A percentile compares a stretch with the other conserved stretches of the same genome.
Evolutionary conservation across 345 rosid genomes (phyloP).

Genomic region (Alliaria petiolata): DNA sequence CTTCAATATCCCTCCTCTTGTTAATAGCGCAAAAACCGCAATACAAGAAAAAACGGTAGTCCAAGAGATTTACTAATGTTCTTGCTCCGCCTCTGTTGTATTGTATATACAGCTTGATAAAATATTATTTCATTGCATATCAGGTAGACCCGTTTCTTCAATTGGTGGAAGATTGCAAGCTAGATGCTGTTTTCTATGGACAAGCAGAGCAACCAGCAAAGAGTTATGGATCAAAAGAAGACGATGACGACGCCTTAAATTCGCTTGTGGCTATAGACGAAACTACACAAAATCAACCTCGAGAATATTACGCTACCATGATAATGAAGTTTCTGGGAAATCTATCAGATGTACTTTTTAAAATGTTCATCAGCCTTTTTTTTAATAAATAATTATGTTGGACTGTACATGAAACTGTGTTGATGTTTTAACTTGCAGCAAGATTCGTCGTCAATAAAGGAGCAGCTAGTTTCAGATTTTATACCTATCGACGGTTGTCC

Average conservation of each 20-base stretch:
- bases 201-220: conserved; percentile 23
- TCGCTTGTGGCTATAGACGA: conserved; percentile 49
- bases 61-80: not conserved
- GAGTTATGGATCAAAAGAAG: conserved; percentile 60
- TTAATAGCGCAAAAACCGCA: conserved; percentile 48
- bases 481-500: conserved; percentile 62
- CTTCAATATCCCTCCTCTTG: conserved; percentile 51
- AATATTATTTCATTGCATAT: not conserved
- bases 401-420: conserved; percentile 7
- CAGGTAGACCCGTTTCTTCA: conserved; percentile 63
- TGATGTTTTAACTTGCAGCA: conserved; percentile 33
- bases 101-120: not conserved
- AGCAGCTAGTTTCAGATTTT: conserved; percentile 53
- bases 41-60: conserved; percentile 50
- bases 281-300: conserved; percentile 44
- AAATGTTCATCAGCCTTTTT: too few species aligned
- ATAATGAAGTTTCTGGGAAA: conserved; percentile 50
- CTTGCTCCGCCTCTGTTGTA: not conserved
- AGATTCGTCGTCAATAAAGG: conserved; percentile 37
- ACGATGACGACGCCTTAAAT: conserved; percentile 44
- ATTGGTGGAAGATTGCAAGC: conserved; percentile 51
- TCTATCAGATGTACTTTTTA: conserved; percentile 46
- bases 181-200: conserved; percentile 42
- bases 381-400: not conserved
- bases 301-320: conserved; percentile 45